phyloP scores from a whole-genome alignment of 192 early-diverging fungal species.

The Coemansia sp. region DNA sequence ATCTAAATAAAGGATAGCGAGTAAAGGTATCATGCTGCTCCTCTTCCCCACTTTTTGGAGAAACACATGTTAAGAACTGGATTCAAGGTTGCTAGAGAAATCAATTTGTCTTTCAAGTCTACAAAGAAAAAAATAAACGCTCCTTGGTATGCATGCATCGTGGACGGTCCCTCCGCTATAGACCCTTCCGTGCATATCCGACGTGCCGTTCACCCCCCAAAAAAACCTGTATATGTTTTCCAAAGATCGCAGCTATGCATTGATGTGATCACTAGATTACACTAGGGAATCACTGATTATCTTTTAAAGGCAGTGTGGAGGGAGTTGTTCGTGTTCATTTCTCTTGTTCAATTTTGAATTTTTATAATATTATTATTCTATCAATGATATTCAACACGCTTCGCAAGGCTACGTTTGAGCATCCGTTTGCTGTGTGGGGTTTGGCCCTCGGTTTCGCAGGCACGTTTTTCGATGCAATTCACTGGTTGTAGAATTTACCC shows the following conservation, averaged over 20 bases:
- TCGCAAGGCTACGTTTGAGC: conserved; percentile 46
- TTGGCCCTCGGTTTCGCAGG: conserved; percentile 48
- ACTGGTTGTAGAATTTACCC: background rate
- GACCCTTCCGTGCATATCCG: background rate
- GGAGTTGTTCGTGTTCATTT: background rate
- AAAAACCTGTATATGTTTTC: background rate
- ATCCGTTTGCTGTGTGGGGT: conserved; percentile 54
- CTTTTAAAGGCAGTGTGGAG: background rate
- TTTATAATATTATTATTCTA: background rate
- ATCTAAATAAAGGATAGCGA: too few relatives aligned
- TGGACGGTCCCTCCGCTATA: background rate
- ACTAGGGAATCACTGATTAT: background rate
- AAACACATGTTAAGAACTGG: background rate
- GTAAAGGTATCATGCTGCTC: too few relatives aligned
- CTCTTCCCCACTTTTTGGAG: background rate
- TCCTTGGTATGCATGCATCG: background rate
- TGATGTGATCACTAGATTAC: background rate
- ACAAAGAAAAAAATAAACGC: background rate
- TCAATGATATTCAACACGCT: conserved; percentile 42
- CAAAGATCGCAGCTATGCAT: background rate
- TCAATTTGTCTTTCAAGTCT: background rate
- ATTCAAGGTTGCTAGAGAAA: background rate
- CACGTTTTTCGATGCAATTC: conserved; percentile 5
- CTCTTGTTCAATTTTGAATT: background rate
- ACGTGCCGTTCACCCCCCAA: background rate